Conservation (phyloP, 2,329 filamentous ascomycete genomes). For the Fusarium sp. region DNA sequence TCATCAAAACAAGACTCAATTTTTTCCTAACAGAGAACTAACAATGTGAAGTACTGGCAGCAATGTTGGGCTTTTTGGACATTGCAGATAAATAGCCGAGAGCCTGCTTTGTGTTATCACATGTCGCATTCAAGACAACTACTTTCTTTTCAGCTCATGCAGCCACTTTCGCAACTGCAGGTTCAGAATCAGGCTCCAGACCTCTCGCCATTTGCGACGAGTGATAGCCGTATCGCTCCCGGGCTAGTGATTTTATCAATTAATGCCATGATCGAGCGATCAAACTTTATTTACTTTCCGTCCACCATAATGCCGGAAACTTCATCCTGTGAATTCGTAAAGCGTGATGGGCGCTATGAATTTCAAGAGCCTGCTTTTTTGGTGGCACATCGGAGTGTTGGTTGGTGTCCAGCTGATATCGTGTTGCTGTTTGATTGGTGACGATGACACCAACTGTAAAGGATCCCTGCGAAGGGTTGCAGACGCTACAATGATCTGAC, state of each 20-base stretch:
- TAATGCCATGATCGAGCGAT: accelerated
- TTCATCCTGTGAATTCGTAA: accelerated
- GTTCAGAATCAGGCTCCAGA: accelerated
- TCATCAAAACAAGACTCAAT: neutral
- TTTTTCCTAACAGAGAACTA: neutral
- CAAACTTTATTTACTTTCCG: accelerated
- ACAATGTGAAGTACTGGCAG: neutral
- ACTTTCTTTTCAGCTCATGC: neutral
- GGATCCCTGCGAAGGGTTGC: neutral
- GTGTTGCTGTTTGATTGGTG: neutral
- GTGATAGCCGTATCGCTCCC: accelerated
- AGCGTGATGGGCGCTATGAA: accelerated
- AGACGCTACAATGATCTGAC: neutral
- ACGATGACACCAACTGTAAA: accelerated
- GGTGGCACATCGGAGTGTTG: neutral
- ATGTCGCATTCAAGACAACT: neutral
- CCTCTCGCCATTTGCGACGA: accelerated
- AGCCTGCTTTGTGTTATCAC: neutral
- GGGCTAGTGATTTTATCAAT: accelerated
- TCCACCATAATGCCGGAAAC: accelerated
- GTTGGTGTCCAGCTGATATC: neutral
- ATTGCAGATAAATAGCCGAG: neutral
- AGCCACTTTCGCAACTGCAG: neutral
- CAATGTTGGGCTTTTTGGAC: neutral
- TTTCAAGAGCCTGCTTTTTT: neutral